A percentile compares a stretch with the other conserved stretches of the same genome.
Evolutionary conservation across 2,329 filamentous ascomycete species (phyloP).

Genomic region (Alternaria alternata): DNA sequence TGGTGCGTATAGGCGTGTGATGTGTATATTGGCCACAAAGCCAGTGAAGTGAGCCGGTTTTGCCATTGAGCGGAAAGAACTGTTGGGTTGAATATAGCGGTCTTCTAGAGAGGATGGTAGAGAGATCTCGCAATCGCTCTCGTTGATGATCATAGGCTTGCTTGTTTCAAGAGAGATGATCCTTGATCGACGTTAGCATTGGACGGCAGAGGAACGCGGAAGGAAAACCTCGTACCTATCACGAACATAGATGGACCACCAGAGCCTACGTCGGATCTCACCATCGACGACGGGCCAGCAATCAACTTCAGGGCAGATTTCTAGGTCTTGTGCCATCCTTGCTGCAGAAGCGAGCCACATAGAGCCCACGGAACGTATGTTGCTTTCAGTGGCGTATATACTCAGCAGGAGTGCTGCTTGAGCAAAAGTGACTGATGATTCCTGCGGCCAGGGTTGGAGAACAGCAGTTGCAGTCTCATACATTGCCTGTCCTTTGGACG

Average conservation of each 20-base stretch:
- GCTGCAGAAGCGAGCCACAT: conserved; percentile 84
- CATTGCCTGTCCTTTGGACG: conserved; percentile 68
- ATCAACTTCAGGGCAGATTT: conserved; percentile 77
- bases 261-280: conserved; percentile 86
- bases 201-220: neutral
- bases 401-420: conserved; percentile 76
- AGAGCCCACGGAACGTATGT: conserved; percentile 84
- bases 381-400: conserved; percentile 84
- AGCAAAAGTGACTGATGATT: conserved; percentile 77
- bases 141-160: conserved; percentile 81
- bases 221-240: conserved; percentile 69
- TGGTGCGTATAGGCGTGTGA: conserved; percentile 78
- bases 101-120: conserved; percentile 85
- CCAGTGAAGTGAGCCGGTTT: conserved; percentile 66
- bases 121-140: conserved; percentile 84
- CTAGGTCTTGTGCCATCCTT: conserved; percentile 82
- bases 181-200: conserved; percentile 53
- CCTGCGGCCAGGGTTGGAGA: conserved; percentile 83
- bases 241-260: conserved; percentile 93
- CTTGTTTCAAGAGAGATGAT: conserved; percentile 81
- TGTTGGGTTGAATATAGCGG: conserved; percentile 70
- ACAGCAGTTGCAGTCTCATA: conserved; percentile 74
- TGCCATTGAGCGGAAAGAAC: conserved; percentile 51
- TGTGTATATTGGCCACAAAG: conserved; percentile 80
- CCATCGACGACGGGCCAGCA: conserved; percentile 78